Percentiles rank a stretch among this genome's conserved stretches.
These are phyloP conservation scores for Haematococcus lacustris DNA, from an alignment of 139 green algal species.

Conservation along the genomic window DNA sequence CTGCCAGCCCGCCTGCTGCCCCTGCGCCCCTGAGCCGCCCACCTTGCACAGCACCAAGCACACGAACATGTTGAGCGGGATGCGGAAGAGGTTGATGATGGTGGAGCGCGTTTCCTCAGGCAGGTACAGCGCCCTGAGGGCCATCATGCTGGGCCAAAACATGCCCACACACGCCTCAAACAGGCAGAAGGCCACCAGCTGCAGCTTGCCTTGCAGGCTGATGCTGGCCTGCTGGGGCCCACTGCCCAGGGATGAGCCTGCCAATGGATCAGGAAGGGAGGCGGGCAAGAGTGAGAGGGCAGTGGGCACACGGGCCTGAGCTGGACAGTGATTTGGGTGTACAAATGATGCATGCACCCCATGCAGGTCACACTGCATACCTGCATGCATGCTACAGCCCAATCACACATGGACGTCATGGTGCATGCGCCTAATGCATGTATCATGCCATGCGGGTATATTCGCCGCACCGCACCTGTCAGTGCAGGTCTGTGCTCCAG, in stretches of 20 bases:
- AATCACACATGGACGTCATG: no score
- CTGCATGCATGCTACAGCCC: no score
- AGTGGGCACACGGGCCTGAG: no score
- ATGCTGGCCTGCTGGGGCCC: slow-evolving; percentile 30
- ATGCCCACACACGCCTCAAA: slow-evolving; percentile 85
- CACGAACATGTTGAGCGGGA: slow-evolving; percentile 2
- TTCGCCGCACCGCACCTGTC: no score
- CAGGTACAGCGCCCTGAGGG: slow-evolving; percentile 75
- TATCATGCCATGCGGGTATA: no score
- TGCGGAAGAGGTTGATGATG: slow-evolving; percentile 60
- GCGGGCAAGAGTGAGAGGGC: no score
- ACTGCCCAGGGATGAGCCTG: slow-evolving; percentile 13
- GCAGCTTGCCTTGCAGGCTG: slow-evolving; percentile 56
- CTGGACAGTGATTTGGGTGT: no score
- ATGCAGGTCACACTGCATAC: no score
- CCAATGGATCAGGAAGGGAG: no score
- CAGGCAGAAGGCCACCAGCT: slow-evolving; percentile 81
- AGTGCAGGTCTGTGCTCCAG: no score
- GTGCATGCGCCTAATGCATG: no score
- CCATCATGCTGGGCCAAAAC: slow-evolving; percentile 97
- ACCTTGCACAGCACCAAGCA: not conserved
- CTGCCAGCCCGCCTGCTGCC: not conserved
- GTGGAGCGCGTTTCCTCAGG: slow-evolving; percentile 87
- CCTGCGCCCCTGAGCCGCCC: not conserved
- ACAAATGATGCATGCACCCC: no score